Conservation (phyloP, 176 grass and related monocot species). For the Avena eriantha region DNA sequence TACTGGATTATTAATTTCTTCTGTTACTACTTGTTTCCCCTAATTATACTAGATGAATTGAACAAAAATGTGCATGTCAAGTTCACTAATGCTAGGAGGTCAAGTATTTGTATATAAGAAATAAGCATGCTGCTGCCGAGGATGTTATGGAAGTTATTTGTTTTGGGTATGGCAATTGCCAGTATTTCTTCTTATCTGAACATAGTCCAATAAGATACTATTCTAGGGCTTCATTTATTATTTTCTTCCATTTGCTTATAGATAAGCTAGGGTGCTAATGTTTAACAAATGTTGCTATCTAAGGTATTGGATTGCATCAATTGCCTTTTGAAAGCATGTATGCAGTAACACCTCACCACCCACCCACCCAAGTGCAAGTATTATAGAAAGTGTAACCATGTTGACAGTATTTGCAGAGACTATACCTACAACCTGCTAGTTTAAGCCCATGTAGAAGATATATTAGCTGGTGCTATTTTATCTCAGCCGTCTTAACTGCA, state of each 20-base stretch:
- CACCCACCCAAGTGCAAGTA: neutral
- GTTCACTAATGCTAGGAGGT: neutral
- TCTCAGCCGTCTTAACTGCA: neutral
- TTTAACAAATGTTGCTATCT: constrained; percentile 18
- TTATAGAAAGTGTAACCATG: constrained; percentile 14
- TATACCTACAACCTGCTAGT: neutral
- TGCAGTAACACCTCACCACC: neutral
- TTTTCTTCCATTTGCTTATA: neutral
- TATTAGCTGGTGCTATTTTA: constrained; percentile 18
- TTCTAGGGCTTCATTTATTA: constrained; percentile 7
- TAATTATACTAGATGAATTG: constrained; percentile 10
- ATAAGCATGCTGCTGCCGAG: neutral
- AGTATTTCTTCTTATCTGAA: constrained; percentile 27
- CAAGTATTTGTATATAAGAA: constrained; percentile 28
- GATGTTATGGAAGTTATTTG: neutral
- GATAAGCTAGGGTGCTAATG: neutral
- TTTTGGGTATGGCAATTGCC: neutral
- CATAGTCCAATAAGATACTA: neutral
- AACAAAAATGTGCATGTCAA: constrained; percentile 4
- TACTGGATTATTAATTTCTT: neutral
- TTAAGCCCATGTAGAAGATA: constrained; percentile 26
- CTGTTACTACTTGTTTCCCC: neutral
- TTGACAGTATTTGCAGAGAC: neutral
- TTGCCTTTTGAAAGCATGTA: constrained; percentile 25
- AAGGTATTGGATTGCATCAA: constrained; percentile 25